Evolutionary conservation across 306 rosid species (phyloP).

Genomic region (Purshia tridentata): DNA sequence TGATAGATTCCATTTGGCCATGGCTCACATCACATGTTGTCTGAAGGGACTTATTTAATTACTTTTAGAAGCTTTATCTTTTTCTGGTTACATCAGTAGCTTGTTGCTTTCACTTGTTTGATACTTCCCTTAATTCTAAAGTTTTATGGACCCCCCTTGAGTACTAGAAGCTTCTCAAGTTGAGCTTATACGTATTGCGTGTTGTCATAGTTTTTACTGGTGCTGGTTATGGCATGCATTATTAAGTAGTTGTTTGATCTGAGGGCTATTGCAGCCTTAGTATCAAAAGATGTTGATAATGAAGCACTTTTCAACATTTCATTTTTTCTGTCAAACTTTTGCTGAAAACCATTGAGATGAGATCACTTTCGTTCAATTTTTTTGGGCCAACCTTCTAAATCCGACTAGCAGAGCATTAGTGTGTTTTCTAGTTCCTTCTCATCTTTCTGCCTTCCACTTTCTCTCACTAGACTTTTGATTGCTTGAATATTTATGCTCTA

Average conservation of each 20-base stretch:
- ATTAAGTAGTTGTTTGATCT: no score
- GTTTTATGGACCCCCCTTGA: neutral
- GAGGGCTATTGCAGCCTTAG: no score
- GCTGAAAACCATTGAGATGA: neutral
- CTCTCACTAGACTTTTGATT: no score
- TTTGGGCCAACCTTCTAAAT: no score
- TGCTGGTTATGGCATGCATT: no score
- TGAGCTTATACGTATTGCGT: no score
- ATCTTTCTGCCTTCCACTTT: neutral
- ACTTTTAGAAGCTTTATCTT: neutral
- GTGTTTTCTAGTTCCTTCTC: neutral
- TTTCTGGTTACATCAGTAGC: neutral
- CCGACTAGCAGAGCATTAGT: no score
- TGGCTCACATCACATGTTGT: conserved; percentile 9
- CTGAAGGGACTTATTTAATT: conserved; percentile 7
- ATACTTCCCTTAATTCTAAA: neutral
- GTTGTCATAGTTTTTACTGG: no score
- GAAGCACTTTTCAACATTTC: no score
- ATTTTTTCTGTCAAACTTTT: neutral
- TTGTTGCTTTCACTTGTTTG: conserved; percentile 15
- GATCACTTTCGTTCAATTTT: no score
- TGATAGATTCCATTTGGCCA: conserved; percentile 14
- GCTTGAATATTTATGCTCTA: neutral
- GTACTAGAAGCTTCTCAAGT: neutral
- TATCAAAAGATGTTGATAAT: no score